phyloP scores from a whole-genome alignment of 768 basidiomycete species.

The Tricholoma furcatifolium region DNA sequence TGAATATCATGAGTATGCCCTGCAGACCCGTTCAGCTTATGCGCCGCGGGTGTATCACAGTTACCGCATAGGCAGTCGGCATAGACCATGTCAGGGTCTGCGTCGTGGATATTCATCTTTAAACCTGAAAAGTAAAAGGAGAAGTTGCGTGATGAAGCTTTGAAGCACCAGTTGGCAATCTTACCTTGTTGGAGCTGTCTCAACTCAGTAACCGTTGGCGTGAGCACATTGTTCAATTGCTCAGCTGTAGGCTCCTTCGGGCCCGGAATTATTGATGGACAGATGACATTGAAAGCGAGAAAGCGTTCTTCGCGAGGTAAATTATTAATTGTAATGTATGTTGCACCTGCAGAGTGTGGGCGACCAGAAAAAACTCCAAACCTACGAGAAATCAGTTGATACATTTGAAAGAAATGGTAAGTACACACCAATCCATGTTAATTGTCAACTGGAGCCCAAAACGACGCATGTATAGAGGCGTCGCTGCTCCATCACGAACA shows the following conservation, averaged over 20 bases:
- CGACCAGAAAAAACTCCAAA: conserved; percentile 19
- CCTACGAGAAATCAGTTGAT: conserved; percentile 12
- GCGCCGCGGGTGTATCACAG: conserved; percentile 26
- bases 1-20: conserved; percentile 24
- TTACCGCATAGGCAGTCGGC: conserved; percentile 23
- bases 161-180: too few species aligned
- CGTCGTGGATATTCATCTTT: conserved; percentile 22
- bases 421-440: background rate
- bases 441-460: background rate
- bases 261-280: conserved; percentile 22
- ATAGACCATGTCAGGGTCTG: conserved; percentile 16
- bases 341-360: conserved; percentile 25
- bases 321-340: conserved; percentile 23
- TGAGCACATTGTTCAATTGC: conserved; percentile 25
- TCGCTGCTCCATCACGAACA: background rate
- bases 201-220: conserved; percentile 19
- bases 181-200: conserved; percentile 21
- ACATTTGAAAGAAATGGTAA: background rate
- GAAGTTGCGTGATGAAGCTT: too few species aligned
- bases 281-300: conserved; percentile 22
- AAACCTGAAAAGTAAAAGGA: too few species aligned
- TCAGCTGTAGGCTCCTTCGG: conserved; percentile 22
- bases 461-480: background rate
- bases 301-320: conserved; percentile 17
- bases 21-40: conserved; percentile 23